Base-by-base conservation (phyloP, 202 grass and related monocot genomes). In the Carex arenaria region DNA sequence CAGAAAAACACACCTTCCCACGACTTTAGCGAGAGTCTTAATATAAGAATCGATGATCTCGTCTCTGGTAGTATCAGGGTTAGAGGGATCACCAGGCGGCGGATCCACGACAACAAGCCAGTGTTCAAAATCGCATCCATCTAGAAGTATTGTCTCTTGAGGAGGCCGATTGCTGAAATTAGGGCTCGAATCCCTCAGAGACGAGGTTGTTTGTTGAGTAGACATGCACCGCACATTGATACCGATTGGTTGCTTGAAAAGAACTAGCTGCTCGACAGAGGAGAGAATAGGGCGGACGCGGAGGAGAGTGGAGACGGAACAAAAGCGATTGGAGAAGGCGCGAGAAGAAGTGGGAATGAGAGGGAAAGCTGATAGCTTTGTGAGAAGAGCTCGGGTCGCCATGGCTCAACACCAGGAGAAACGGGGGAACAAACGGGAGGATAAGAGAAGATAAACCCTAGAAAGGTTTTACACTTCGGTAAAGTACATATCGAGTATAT, bases 71-170 rank as follows among this genome's bases (percentile, higher is more conserved):
- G 84, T 5, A 34, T 89, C 85, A 10, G 90, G 90, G 56, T 83
- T 83, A 1, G 14, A 80, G 17, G 32, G 85, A 69, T 89, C 64
- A 2, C 88, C 88, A 20, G 88, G 81, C 5, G 91, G 89, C 26
- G 86, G 79, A 5, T 91, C 91, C 89, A 94, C 65, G 79, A 94
- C 89, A 55, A 94, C 67, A 36, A 89, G 86, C 91, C 91, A 94
- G 61, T 94, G 91, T 80, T 94, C 89, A 61, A 94, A 94, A 83
- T 94, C 91, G 59, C 91, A 94, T 0, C 91, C 91, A 3, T 94
- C 91, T 13, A 94, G 84, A n/a, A 91, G 84, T 61, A 91, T 91
- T 3, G 89, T 89, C 85, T 94, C 92, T 26, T 94, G 91, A 40
- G 92, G 92, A 0, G 92, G 92, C 3, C 92, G 82, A 72, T 89